Base-by-base conservation (phyloP, 768 basidiomycete genomes). In the Boletales sp. region DNA sequence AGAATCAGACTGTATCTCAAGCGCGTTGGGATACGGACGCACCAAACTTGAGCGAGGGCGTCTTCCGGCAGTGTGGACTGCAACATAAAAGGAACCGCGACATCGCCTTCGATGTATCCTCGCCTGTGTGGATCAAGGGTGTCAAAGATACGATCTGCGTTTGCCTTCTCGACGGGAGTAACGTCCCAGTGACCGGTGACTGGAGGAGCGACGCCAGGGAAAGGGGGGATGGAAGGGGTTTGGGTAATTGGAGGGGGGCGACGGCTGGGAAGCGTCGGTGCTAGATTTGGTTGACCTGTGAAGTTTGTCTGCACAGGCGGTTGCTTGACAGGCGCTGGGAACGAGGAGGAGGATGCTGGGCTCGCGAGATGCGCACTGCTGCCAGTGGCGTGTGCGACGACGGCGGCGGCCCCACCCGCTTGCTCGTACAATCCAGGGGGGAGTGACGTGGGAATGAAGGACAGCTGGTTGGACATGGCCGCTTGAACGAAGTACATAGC, bases 401-500 rank as follows among this genome's bases (percentile, higher is more conserved):
- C 63, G 14, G 59, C 63, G 14, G 59, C 52, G 34, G 60, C 63
- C 15, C 81, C 79, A 19, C 75, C 72, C 12, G 90, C 93, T 68
- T 88, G 84, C 54, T 95, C 92, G 61, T 94, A 94, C 17, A 95
- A 64, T 41, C 84, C 87, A 4, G 87, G 86, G 18, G 95, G 93
- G 15, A 98, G 77, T 3, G 77, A 71, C 7, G 78, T 68, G 33
- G 94, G 94, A 44, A 94, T 77, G 53, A 77, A 78, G 45, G 83
- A 73, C 48, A 91, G 72, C 54, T 86, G 80, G 48, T 81, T 80
- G 46, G 86, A 82, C 94, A 97, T 96, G 35, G 80, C 73, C n/a
- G 82, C 86, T 69, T 97, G 94, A 56, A 98, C 94, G 64, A 97
- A 81, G 68, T 91, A 92, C 94, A 96, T 94, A 36, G 87, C 96